Evolutionary conservation across 2,329 filamentous ascomycete genomes (phyloP).

Genomic region (Talaromyces funiculosus): DNA sequence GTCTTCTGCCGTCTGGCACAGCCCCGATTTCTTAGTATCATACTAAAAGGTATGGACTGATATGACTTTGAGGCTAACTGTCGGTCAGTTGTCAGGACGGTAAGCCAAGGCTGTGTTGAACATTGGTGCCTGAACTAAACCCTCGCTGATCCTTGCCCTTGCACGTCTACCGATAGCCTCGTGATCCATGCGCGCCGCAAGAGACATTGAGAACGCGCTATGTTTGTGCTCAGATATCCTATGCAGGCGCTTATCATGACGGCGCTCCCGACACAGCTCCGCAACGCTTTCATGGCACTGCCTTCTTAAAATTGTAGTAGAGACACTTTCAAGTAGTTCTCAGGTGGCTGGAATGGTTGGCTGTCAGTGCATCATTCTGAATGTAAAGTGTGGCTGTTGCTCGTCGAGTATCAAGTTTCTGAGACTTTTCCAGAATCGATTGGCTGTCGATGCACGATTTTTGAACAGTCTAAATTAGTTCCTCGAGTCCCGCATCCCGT

Average conservation of each 20-base stretch:
- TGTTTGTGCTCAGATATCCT: neutral
- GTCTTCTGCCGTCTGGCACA: slow-evolving; percentile 14
- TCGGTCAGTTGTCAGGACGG: slow-evolving; percentile 54
- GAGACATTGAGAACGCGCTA: neutral
- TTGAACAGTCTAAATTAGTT: slow-evolving; percentile 30
- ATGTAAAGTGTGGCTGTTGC: slow-evolving; percentile 34
- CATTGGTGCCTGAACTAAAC: slow-evolving; percentile 61
- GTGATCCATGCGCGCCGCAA: slow-evolving; percentile 43
- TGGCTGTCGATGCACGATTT: slow-evolving; percentile 34
- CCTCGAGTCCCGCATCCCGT: slow-evolving; percentile 36
- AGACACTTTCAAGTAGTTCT: slow-evolving; percentile 4
- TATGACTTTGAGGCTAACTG: neutral
- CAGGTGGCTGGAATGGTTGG: slow-evolving; percentile 39
- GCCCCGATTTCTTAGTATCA: slow-evolving; percentile 32
- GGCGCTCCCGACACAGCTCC: slow-evolving; percentile 32
- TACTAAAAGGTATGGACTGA: slow-evolving; percentile 78
- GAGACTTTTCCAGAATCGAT: slow-evolving; percentile 29
- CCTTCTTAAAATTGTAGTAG: neutral
- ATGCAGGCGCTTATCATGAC: neutral
- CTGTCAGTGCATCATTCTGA: slow-evolving; percentile 32
- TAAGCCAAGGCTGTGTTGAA: slow-evolving; percentile 34
- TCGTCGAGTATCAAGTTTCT: slow-evolving; percentile 24
- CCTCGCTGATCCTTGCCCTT: slow-evolving; percentile 45
- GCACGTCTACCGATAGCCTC: slow-evolving; percentile 54
- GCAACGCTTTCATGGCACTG: slow-evolving; percentile 28